Conservation (phyloP, 192 early-diverging fungal species). For the Coemansia sp. region DNA sequence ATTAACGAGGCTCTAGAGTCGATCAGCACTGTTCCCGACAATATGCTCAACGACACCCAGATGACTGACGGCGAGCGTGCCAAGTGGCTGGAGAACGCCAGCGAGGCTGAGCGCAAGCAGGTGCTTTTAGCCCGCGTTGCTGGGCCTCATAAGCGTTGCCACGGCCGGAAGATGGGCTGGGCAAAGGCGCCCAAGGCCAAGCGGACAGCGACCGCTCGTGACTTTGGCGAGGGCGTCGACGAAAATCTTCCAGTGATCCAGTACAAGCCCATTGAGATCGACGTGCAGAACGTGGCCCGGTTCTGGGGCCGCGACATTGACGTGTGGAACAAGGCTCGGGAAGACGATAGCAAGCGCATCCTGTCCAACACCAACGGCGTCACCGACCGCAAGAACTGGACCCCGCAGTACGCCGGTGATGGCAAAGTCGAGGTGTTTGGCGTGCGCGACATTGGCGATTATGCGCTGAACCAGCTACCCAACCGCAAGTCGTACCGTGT, state of each 20-base stretch:
- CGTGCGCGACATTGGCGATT: constrained; percentile 63
- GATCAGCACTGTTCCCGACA: constrained; percentile 57
- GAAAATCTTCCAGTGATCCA: constrained; percentile 55
- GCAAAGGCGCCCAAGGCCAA: constrained; percentile 42
- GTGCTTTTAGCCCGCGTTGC: constrained; percentile 41
- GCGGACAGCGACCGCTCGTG: constrained; percentile 33
- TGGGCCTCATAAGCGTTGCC: constrained; percentile 36
- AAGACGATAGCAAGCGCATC: constrained; percentile 35
- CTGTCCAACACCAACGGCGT: constrained; percentile 55
- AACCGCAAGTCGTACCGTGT: constrained; percentile 59
- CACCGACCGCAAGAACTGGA: constrained; percentile 61
- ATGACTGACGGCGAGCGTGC: constrained; percentile 43
- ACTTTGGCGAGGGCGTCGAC: constrained; percentile 42
- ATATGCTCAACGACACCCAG: constrained; percentile 47
- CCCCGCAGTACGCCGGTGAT: constrained; percentile 69
- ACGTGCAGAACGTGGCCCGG: constrained; percentile 73
- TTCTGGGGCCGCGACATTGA: constrained; percentile 74
- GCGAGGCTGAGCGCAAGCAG: constrained; percentile 38
- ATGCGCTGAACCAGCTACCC: constrained; percentile 65
- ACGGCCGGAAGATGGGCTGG: constrained; percentile 47
- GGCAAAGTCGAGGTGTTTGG: constrained; percentile 68
- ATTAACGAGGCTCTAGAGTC: constrained; percentile 64
- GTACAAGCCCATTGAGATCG: constrained; percentile 67
- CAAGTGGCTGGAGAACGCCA: constrained; percentile 30
- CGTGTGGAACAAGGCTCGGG: constrained; percentile 63